Evolutionary conservation across 441 rosid species (phyloP), one percentile per base, ranked within the genome.

Genomic region (Geranium incanum): DNA sequence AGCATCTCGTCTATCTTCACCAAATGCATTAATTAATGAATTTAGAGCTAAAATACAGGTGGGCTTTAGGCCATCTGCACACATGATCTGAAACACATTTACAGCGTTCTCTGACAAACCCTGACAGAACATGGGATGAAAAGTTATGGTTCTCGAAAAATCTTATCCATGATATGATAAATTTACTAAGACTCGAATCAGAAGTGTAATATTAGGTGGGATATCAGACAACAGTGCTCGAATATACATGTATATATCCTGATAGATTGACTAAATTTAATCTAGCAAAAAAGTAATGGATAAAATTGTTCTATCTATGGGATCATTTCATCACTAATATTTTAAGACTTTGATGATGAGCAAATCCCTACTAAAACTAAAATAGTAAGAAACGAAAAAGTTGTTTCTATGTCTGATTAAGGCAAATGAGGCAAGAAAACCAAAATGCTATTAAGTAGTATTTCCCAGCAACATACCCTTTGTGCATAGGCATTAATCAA

Each of bases 401-500:
- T 3, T 62, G 63, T 57, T 57, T 19, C 7, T 6, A 57, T 52
- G 60, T 52, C 60, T 52, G 60, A n/a, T 52, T 18, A 62, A 7
- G 23, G 36, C 38, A 63, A 21, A 63, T 63, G 67, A 63, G 13
- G 38, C 37, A 7, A 63, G 12, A 63, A 63, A 21, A 21, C 18
- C 5, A 12, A 63, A 63, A 62, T 8, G 36, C 36, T 23, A 52
- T 13, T 15, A 13, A 52, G 60, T 52, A 62, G 6, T 60, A 21
- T 60, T 60, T 36, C 23, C n/a, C n/a, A 62, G 23, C 36, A 60
- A 72, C 78, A 23, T 80, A 92, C 99, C 93, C 85, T 91, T 77
- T 87, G 98, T 68, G 99, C 98, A 76, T 95, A 95, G 43, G 98
- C 99, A 79, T 95, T 92, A 81, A 95, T 89, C 78, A 95, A 81